Evolutionary conservation across 352 stramenopile species (phyloP).

Genomic region (Pythium diclinum): DNA sequence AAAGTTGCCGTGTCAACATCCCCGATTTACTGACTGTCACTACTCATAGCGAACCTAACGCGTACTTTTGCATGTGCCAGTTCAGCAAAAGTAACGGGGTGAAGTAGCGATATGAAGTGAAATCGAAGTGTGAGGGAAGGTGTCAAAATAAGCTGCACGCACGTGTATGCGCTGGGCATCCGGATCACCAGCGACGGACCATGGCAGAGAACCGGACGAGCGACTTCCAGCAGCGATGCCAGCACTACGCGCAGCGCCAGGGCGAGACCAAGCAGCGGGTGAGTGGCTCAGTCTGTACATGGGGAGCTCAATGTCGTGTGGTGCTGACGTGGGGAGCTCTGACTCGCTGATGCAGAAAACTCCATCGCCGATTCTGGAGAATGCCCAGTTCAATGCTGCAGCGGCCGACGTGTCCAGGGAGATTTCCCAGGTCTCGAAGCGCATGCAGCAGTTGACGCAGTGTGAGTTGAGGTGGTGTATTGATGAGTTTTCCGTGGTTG

Average conservation of each 20-base stretch:
- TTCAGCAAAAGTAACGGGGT: slow-evolving; percentile 12
- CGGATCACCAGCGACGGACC: neutral
- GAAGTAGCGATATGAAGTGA: slow-evolving; percentile 33
- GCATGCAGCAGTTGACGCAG: slow-evolving; percentile 77
- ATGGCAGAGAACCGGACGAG: slow-evolving; percentile 71
- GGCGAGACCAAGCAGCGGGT: slow-evolving; percentile 21
- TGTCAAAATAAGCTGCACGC: slow-evolving; percentile 14
- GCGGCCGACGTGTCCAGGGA: slow-evolving; percentile 82
- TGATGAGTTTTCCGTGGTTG: neutral
- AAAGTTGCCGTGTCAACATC: neutral
- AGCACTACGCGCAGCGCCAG: slow-evolving; percentile 43
- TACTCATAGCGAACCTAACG: neutral
- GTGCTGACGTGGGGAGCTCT: neutral
- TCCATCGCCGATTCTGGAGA: slow-evolving; percentile 58
- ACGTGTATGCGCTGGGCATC: slow-evolving; percentile 9
- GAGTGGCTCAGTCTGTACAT: neutral
- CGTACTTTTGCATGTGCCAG: neutral
- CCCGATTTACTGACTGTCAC: neutral
- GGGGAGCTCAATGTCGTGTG: slow-evolving; percentile 23
- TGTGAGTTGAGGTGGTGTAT: slow-evolving; percentile 34
- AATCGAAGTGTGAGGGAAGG: slow-evolving; percentile 23
- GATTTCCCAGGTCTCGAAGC: slow-evolving; percentile 74
- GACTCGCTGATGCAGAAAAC: slow-evolving; percentile 30
- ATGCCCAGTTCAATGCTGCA: slow-evolving; percentile 75
- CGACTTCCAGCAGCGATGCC: slow-evolving; percentile 67